A percentile compares a stretch with the other conserved stretches of the same genome.
Evolutionary conservation across 164 flowering plant species (phyloP).

Genomic region (Nelumbo lutea): DNA sequence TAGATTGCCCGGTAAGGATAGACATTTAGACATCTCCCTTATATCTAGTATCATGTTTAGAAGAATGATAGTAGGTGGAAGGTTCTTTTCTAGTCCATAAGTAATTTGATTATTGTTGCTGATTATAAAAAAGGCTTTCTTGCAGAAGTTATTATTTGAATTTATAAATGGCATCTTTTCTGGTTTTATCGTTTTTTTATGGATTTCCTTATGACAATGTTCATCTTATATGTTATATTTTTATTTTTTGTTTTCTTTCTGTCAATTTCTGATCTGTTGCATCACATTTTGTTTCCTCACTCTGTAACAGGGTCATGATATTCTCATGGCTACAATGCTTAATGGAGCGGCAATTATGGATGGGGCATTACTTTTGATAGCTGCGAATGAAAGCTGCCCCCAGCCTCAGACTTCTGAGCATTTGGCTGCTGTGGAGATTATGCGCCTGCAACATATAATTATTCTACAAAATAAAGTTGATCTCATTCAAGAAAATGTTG

Average conservation of each 20-base stretch:
- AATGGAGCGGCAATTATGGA: conserved; percentile 99
- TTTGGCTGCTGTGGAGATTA: conserved; percentile 93
- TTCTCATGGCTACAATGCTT: conserved; percentile 99
- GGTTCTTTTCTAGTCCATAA: not conserved
- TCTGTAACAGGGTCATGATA: conserved; percentile 76
- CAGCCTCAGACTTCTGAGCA: conserved; percentile 81
- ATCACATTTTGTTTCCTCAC: not conserved
- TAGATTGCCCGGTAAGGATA: conserved; percentile 84
- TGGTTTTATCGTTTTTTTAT: not conserved
- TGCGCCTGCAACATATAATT: conserved; percentile 90
- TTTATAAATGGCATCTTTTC: not conserved
- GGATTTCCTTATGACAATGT: not conserved
- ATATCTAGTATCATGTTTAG: not conserved
- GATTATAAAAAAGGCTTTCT: not conserved
- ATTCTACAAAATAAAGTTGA: conserved; percentile 95
- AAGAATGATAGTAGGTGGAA: not conserved
- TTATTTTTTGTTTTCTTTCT: not conserved
- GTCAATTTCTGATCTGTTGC: not conserved
- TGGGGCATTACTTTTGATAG: conserved; percentile 84
- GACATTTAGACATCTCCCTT: not conserved
- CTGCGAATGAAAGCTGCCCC: conserved; percentile 76
- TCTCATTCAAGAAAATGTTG: conserved; percentile 88
- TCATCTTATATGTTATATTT: not conserved
- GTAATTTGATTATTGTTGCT: not conserved
- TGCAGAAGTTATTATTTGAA: not conserved